Percentiles rank a stretch among this genome's conserved stretches.
phyloP scores from a whole-genome alignment of 2,329 filamentous ascomycete genomes.

The Tetracladium maxilliforme region DNA sequence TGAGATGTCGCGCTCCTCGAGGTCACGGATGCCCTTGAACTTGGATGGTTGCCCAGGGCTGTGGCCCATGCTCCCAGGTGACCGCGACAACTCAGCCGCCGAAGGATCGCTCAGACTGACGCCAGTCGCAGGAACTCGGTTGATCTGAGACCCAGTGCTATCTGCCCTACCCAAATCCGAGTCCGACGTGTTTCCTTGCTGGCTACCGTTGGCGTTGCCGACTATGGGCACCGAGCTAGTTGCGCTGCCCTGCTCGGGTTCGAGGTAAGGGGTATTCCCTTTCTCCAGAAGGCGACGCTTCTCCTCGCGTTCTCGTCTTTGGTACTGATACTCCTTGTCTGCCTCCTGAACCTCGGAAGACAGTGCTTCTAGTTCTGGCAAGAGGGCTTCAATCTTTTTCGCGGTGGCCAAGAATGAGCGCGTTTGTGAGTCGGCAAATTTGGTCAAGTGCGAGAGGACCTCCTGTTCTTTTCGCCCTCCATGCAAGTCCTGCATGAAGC shows the following conservation, averaged over 20 bases:
- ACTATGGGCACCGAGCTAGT: conserved; percentile 14
- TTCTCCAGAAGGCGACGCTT: conserved; percentile 84
- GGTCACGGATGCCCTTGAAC: conserved; percentile 85
- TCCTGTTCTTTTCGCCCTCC: conserved; percentile 98
- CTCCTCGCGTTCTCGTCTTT: conserved; percentile 88
- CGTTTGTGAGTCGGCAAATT: conserved; percentile 83
- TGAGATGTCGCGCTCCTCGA: conserved; percentile 67
- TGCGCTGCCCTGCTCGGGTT: conserved; percentile 41
- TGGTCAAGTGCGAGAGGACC: conserved; percentile 84
- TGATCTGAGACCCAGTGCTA: conserved; percentile 57
- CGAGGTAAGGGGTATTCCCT: conserved; percentile 59
- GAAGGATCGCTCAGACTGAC: conserved; percentile 13
- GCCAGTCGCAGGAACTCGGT: conserved; percentile 29
- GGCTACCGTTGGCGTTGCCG: conserved; percentile 9
- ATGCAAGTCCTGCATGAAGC: conserved; percentile 98
- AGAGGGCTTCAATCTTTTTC: conserved; percentile 72
- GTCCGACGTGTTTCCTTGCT: conserved; percentile 39
- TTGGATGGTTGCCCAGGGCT: conserved; percentile 40
- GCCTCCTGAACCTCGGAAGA: conserved; percentile 80
- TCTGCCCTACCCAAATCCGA: conserved; percentile 58
- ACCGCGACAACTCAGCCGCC: conserved; percentile 33
- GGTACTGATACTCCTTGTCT: conserved; percentile 93
- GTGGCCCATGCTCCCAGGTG: conserved; percentile 36
- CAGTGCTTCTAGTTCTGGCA: conserved; percentile 82
- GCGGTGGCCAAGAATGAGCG: conserved; percentile 68